Percentiles rank a stretch among this genome's conserved stretches.
Conservation (phyloP, 176 grass and related monocot genomes). For the Lolium rigidum region DNA sequence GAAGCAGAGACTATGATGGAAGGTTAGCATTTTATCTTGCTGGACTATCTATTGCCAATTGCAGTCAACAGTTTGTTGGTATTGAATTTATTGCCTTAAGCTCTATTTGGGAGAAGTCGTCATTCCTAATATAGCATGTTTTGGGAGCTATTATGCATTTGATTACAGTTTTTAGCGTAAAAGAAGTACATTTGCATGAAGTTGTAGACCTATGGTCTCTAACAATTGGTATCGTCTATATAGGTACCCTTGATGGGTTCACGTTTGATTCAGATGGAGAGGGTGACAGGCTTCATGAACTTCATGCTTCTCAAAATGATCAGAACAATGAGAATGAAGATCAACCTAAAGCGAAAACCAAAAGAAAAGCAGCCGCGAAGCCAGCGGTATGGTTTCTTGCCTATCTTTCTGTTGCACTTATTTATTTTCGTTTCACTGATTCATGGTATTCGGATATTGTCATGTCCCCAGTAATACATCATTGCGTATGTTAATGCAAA, state of each 20-base stretch:
- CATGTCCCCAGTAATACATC: background rate
- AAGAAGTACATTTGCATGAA: conserved; percentile 11
- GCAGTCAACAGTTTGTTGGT: background rate
- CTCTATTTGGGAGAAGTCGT: conserved; percentile 3
- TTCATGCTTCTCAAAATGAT: conserved; percentile 58
- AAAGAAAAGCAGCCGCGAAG: conserved; percentile 70
- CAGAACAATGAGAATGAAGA: conserved; percentile 75
- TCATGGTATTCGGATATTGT: conserved; percentile 1
- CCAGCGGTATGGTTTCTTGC: conserved; percentile 43
- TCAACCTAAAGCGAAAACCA: conserved; percentile 62
- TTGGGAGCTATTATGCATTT: conserved; percentile 18
- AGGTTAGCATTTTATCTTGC: conserved; percentile 59
- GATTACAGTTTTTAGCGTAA: background rate
- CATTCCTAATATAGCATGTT: conserved; percentile 1
- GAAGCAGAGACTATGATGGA: conserved; percentile 98
- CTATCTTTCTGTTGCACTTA: background rate
- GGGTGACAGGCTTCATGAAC: conserved; percentile 58
- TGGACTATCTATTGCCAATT: background rate
- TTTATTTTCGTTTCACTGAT: conserved; percentile 18
- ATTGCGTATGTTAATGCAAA: conserved; percentile 14
- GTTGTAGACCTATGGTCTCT: conserved; percentile 7
- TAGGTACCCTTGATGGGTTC: conserved; percentile 89
- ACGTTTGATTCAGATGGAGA: conserved; percentile 95
- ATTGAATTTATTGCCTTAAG: conserved; percentile 2
- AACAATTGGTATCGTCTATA: conserved; percentile 34